Base-by-base conservation (phyloP, 2,329 filamentous ascomycete species). In the Curvularia eragrostidis region DNA sequence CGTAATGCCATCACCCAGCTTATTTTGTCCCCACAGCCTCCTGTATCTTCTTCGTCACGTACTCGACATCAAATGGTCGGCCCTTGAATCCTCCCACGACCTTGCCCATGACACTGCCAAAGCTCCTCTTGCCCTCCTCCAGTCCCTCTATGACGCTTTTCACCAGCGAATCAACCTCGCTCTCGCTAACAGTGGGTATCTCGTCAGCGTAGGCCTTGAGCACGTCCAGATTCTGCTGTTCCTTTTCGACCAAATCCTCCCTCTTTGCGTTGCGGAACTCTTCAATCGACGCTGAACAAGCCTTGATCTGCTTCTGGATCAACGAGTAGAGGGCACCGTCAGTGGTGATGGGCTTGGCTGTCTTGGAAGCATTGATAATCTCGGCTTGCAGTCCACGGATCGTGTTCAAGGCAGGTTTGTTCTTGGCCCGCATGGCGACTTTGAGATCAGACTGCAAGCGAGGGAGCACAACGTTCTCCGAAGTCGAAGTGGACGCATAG, bases 331-430 rank as follows among this genome's bases (percentile, higher is more conserved):
- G 82, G 69, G 90, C 85, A 62, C 84, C 82, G 75, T 94, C 90
- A 21, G 86, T 90, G 53, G 80, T 81, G 70, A 93, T 85, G n/a
- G 91, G 90, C 38, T 79, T 81, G 38, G 83, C 72, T 13, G 89
- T 91, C 78, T 93, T 93, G 73, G 87, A 89, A 32, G 89, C 87
- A 76, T 93, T 93, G 66, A 88, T 87, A 60, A 89, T 87, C 61
- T 89, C 85, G 30, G 89, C 82, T 63, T 93, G 83, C 61, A 93
- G 79, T 39, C 83, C 76, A 65, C 91, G 89, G 48, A 94, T 83
- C 36, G 91, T 89, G 38, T 84, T 79, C 24, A 93, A 85, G 2
- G 89, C 86, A 24, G 85, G 80, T 24, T 77, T 80, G 68, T 83
- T 79, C 68, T 82, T 82, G n/a, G 76, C 67, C 57, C 78, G 77